These are phyloP conservation scores for Lentithecium fluviatile DNA, from an alignment of 495 filamentous ascomycete genomes.

Conservation along the genomic window DNA sequence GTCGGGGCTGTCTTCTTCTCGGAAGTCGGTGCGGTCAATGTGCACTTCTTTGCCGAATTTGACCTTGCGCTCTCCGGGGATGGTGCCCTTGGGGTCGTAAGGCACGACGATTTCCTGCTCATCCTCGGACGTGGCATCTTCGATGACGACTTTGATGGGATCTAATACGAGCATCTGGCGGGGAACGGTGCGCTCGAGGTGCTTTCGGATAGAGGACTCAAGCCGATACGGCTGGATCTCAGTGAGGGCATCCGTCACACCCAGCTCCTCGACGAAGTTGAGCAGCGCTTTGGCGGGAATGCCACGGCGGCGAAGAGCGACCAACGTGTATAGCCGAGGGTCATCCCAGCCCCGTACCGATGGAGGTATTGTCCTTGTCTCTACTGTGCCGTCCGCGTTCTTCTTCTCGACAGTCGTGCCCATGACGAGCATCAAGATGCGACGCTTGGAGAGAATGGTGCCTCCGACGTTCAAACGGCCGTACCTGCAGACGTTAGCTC, in stretches of 20 bases:
- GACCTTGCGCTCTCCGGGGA: conserved; percentile 52
- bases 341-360: conserved; percentile 82
- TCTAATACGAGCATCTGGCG: conserved; percentile 79
- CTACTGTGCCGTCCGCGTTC: conserved; percentile 32
- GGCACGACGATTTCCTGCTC: conserved; percentile 62
- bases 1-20: conserved; percentile 73
- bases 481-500: conserved; percentile 45
- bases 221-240: conserved; percentile 73
- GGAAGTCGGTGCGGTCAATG: conserved; percentile 91
- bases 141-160: conserved; percentile 67
- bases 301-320: conserved; percentile 76
- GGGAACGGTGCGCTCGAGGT: conserved; percentile 80
- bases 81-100: conserved; percentile 71
- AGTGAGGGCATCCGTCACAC: conserved; percentile 73
- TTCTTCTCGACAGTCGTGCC: conserved; percentile 44
- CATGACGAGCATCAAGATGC: conserved; percentile 71
- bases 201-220: conserved; percentile 74
- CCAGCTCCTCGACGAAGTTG: conserved; percentile 82
- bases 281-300: conserved; percentile 84
- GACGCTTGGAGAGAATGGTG: conserved; percentile 80
- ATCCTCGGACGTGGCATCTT: conserved; percentile 69
- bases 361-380: conserved; percentile 37
- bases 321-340: conserved; percentile 84
- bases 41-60: conserved; percentile 84
- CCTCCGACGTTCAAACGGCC: conserved; percentile 79